phyloP scores from a whole-genome alignment of 345 rosid genomes.

The Sonneratia alba region DNA sequence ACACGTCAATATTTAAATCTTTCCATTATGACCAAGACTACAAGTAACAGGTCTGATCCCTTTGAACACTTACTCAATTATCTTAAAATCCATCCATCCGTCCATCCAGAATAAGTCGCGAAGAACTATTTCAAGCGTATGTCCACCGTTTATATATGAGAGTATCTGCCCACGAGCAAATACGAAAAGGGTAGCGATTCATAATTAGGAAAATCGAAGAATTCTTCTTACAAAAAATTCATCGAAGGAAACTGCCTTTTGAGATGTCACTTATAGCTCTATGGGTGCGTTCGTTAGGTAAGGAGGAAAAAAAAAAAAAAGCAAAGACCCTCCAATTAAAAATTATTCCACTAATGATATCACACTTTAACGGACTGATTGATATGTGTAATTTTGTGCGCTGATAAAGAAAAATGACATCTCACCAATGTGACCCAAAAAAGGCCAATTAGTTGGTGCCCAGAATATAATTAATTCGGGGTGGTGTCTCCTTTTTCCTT shows the following conservation, averaged over 20 bases:
- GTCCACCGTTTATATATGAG: too few species aligned
- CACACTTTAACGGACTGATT: constrained; percentile 19
- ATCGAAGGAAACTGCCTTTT: constrained; percentile 17
- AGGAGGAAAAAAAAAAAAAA: neutral
- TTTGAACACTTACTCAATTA: too few species aligned
- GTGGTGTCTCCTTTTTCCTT: neutral
- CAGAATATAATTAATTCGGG: neutral
- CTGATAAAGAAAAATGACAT: neutral
- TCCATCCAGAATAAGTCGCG: too few species aligned
- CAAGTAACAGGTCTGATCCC: too few species aligned
- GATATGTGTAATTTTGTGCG: neutral
- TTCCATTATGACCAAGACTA: too few species aligned
- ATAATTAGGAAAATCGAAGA: neutral
- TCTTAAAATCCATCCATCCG: too few species aligned
- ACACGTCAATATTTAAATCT: too few species aligned
- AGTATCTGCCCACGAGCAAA: neutral
- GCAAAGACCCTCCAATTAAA: constrained; percentile 1
- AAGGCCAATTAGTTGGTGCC: neutral
- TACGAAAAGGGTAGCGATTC: neutral
- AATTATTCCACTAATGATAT: constrained; percentile 4
- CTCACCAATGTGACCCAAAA: neutral
- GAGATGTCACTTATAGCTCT: constrained; percentile 2
- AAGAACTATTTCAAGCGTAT: too few species aligned
- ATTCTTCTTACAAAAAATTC: neutral
- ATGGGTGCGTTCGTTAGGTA: constrained; percentile 26